phyloP scores from a whole-genome alignment of 1,139 yeast species.

The Nakaseomyces nivariensis region DNA sequence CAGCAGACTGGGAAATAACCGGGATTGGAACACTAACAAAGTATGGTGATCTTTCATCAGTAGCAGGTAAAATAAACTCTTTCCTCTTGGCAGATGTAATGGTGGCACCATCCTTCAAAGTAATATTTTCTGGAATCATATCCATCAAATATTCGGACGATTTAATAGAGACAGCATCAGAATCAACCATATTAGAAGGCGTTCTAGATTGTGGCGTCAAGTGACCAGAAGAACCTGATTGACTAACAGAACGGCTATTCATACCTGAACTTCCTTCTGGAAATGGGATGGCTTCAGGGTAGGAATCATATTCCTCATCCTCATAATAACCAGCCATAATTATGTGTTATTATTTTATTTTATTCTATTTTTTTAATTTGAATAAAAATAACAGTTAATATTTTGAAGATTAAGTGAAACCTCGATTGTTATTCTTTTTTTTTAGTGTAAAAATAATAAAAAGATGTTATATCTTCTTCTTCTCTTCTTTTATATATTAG shows the following conservation, averaged over 20 bases:
- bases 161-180: slow-evolving; percentile 14
- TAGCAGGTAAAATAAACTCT: slow-evolving; percentile 28
- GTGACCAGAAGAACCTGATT: not conserved
- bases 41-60: slow-evolving; percentile 31
- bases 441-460: no score
- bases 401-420: no score
- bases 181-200: slow-evolving; percentile 1
- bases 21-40: slow-evolving; percentile 31
- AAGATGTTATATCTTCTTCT: no score
- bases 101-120: slow-evolving; percentile 13
- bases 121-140: slow-evolving; percentile 13
- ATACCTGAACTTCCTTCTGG: not conserved
- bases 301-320: not conserved
- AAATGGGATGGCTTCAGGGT: not conserved
- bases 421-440: no score
- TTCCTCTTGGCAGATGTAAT: slow-evolving; percentile 22
- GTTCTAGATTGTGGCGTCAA: not conserved
- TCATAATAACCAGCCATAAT: not conserved
- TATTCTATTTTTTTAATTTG: not conserved
- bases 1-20: slow-evolving; percentile 12
- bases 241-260: not conserved
- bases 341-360: not conserved
- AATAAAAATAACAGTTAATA: no score
- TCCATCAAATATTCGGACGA: slow-evolving; percentile 23
- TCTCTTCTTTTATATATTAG: no score